Base-by-base conservation (phyloP, 2,329 filamentous ascomycete species). In the Zasmidium angulare region DNA sequence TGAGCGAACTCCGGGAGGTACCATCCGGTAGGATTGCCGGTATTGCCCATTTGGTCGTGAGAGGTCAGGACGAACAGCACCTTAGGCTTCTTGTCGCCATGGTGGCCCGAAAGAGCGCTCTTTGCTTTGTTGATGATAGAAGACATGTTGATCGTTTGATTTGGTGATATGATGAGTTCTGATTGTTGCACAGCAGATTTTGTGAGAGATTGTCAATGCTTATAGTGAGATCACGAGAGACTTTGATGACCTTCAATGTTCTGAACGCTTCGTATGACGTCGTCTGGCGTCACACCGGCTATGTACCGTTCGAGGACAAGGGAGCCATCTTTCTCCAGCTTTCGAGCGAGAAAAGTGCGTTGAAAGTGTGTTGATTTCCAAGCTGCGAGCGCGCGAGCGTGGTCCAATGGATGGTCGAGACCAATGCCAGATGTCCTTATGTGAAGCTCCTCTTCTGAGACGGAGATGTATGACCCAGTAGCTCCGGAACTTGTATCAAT, bases 61-160 rank as follows among this genome's bases (percentile, higher is more conserved):
- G 87, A 90, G 64, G 86, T 89, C 62, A 91, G 84, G 59, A 91
- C 84, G 73, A 90, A 77, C 77, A 91, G 87, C 64, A 91, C 77
- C 73, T 88, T 89, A 43, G 81, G 80, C 31, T 21, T 53, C 36
- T 53, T 53, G 51, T n/a, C 24, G 50, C 9, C 19, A 22, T 20
- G 46, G 46, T 50, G 48, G 48, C 22, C 46, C 12, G 22, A n/a
- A n/a, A 40, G 50, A 20, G 31, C 26, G n/a, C 21, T 22, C 31
- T 53, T 43, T n/a, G 50, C 50, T 43, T 53, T 53, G 26, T 53
- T 19, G 50, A 53, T 40, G 19, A 40, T n/a, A 20, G 22, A 26
- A 43, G 50, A 36, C 50, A 53, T 53, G 23, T 53, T 43, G 26
- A 3, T 49, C 4, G 19, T 4, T 4, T 11, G 19, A 20, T 49